phyloP scores from a whole-genome alignment of 2,329 filamentous ascomycete genomes.

The Microdochium nivale region DNA sequence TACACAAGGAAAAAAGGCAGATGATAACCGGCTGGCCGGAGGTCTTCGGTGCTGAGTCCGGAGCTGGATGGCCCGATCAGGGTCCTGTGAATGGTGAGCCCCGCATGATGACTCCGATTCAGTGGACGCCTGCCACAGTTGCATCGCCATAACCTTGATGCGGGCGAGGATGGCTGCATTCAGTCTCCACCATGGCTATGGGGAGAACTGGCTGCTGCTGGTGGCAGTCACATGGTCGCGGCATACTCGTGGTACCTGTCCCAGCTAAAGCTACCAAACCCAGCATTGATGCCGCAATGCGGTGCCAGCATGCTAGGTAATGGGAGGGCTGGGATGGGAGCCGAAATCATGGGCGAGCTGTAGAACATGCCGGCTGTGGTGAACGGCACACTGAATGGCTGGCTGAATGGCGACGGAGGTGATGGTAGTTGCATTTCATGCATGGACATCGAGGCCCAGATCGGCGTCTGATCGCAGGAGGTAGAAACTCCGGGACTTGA shows the following conservation, averaged over 20 bases:
- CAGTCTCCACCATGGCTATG: conserved; percentile 16
- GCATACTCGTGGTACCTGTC: conserved; percentile 78
- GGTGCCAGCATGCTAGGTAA: conserved; percentile 80
- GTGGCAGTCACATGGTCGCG: conserved; percentile 75
- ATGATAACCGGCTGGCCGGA: conserved; percentile 17
- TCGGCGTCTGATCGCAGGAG: conserved; percentile 56
- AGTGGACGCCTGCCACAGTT: conserved; percentile 3
- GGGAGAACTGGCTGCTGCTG: conserved; percentile 26
- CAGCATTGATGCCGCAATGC: conserved; percentile 73
- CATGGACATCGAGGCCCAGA: conserved; percentile 75
- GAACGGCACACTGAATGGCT: conserved; percentile 73
- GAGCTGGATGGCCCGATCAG: conserved; percentile 18
- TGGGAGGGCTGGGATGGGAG: conserved; percentile 68
- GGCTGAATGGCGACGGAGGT: conserved; percentile 71
- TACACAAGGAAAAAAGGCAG: conserved; percentile 17
- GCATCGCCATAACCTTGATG: conserved; percentile 13
- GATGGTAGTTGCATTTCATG: conserved; percentile 68
- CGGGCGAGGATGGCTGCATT: conserved; percentile 13
- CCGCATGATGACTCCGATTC: conserved; percentile 12
- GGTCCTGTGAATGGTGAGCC: conserved; percentile 14
- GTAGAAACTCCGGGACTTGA: conserved; percentile 68
- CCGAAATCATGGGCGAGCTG: conserved; percentile 65
- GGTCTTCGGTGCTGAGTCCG: conserved; percentile 25
- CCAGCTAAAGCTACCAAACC: conserved; percentile 77
- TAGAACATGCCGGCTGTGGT: conserved; percentile 70